Base-by-base conservation (phyloP, 2,329 filamentous ascomycete species). In the Fusarium pininemorale region DNA sequence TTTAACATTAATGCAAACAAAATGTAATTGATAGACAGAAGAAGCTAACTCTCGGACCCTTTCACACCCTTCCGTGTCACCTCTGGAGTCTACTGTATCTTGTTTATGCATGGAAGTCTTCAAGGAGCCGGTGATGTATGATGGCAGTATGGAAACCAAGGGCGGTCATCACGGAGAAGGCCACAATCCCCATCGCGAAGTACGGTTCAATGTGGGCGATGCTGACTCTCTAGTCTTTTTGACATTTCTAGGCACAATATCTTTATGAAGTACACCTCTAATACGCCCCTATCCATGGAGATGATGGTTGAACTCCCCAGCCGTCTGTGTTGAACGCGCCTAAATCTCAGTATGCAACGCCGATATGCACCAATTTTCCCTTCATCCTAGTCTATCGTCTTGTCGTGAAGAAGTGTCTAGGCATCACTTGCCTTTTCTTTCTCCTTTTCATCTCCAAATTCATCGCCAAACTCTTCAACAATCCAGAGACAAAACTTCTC, bases 401-500 rank as follows among this genome's bases (percentile, higher is more conserved):
- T 38, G 4, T 56, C 45, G 18, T 50, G 24, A 54, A 63, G 22
- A n/a, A 8, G 15, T 13, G 16, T 62, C 47, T 42, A 71, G 24
- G 58, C 55, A 18, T 63, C 26, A 14, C 32, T 56, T 18, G 54
- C 7, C 22, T 54, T 60, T 48, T 38, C 65, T 37, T 62, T 54
- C 24, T 62, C 50, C 30, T 66, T 59, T 18, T 80, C 78, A 0
- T 63, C 77, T 39, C 81, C 85, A 62, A 89, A 96, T 82, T 95
- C 90, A 1, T 87, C 86, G 14, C 85, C 87, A 77, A 89, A 97
- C 83, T 97, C 93, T 42, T 91, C 87, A 15, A 98, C 92, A 50
- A 98, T 87, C 95, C 95, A 98, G 61, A 94, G 87, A 79, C 95
- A 98, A 80, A 96, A 98, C 79, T 90, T 88, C 85, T 98, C 96